phyloP scores from a whole-genome alignment of 768 basidiomycete species.

The Daedaleopsis sinensis region DNA sequence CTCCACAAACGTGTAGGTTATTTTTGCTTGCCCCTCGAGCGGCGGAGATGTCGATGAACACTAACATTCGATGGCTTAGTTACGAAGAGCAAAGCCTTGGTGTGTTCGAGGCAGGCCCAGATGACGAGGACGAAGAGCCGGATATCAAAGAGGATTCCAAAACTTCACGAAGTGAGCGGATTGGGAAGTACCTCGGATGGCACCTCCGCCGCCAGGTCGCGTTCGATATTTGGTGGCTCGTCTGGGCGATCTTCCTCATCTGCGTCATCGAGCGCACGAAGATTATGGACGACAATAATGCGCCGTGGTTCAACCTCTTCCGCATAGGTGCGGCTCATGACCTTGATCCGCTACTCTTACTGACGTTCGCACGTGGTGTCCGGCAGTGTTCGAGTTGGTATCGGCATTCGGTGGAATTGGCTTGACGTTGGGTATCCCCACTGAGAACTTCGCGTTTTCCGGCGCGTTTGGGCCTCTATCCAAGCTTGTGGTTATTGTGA shows the following conservation, averaged over 20 bases:
- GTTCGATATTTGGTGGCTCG: conserved; percentile 84
- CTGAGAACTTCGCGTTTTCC: conserved; percentile 63
- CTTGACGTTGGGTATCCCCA: conserved; percentile 62
- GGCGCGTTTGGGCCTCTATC: conserved; percentile 67
- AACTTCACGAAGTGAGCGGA: conserved; percentile 43
- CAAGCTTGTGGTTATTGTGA: conserved; percentile 69
- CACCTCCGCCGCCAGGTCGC: conserved; percentile 67
- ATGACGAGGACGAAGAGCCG: conserved; percentile 53
- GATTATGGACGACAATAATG: conserved; percentile 54
- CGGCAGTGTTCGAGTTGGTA: conserved; percentile 59
- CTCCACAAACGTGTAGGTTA: conserved; percentile 58
- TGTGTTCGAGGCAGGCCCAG: conserved; percentile 56
- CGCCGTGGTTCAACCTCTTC: conserved; percentile 63
- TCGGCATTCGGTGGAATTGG: conserved; percentile 74
- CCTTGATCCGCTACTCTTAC: neutral
- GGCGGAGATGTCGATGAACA: neutral
- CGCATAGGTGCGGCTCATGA: conserved; percentile 32
- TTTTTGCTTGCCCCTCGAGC: neutral
- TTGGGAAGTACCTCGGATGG: conserved; percentile 51
- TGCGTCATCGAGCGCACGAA: conserved; percentile 70
- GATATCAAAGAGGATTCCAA: conserved; percentile 36
- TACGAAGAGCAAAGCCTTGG: conserved; percentile 78
- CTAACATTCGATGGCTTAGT: conserved; percentile 28
- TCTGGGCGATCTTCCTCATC: conserved; percentile 69
- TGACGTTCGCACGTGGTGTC: neutral